Evolutionary conservation across 73 alveolate species (phyloP), one percentile per base, ranked within the genome.

Genomic region (Durusdinium trenchii): DNA sequence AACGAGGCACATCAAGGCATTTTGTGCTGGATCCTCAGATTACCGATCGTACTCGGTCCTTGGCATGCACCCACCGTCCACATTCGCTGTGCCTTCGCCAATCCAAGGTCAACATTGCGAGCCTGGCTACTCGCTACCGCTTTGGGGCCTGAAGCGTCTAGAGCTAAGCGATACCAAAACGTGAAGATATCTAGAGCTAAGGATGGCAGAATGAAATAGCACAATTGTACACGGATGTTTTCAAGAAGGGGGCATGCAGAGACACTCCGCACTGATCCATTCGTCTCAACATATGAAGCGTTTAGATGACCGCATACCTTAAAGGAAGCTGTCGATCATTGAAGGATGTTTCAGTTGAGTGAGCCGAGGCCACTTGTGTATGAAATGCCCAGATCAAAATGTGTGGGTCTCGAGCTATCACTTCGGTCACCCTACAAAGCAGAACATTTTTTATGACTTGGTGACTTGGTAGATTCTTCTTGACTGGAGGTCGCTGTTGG

Each of bases 81-180:
- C 73, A 60, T 23, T 1, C n/a, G 18, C 30, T 60, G 30, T 60
- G 73, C 1, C 6, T 23, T 60, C 0, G 73, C 69, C 12, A 32
- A 51, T 16, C 78, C 78, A 18, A 91, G 98, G 98, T 60, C 98
- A 69, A 38, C 57, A 78, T 57, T 91, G 98, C 60, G 89, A 60
- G 35, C 42, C 64, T 9, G 98, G 98, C 35, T 91, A 67, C 50
- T 91, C 98, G n/a, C 16, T 67, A 89, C 98, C 98, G 60, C 98
- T 91, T 9, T 91, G 98, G 98, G 98, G 98, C 47, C 76, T 69
- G 76, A 69, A 91, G 45, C 98, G 98, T 57, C 51, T n/a, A 43
- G 28, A 35, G 52, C 85, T 75, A 6, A 36, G 14, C 43, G 30
- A 6, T 64, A 10, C 78, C 28, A 20, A 54, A 20, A 54, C 64